These are phyloP conservation scores for Eutrema heterophyllum DNA, from an alignment of 345 rosid species.

Conservation along the genomic window DNA sequence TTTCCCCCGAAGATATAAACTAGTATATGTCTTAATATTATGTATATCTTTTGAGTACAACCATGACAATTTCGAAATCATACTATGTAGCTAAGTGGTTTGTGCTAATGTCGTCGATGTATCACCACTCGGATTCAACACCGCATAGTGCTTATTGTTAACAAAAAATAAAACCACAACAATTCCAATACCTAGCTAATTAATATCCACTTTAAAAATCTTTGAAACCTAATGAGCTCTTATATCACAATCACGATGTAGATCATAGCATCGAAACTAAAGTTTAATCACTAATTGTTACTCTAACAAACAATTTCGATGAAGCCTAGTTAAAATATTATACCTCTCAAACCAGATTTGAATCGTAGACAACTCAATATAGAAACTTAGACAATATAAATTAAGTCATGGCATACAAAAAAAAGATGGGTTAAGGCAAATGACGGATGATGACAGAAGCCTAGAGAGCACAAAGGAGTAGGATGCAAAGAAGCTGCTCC, in stretches of 20 bases:
- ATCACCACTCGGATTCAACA: no score
- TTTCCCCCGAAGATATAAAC: neutral
- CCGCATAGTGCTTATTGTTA: neutral
- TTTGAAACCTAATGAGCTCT: neutral
- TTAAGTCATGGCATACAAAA: neutral
- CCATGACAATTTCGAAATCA: neutral
- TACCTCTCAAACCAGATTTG: neutral
- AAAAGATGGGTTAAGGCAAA: slow-evolving; percentile 19
- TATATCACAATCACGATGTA: neutral
- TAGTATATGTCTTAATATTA: neutral
- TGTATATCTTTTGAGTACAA: neutral
- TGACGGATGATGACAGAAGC: slow-evolving; percentile 69
- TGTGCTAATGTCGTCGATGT: no score
- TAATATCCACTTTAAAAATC: neutral
- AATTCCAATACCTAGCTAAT: neutral
- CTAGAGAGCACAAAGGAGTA: slow-evolving; percentile 79
- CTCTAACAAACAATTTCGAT: neutral
- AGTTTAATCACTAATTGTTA: neutral
- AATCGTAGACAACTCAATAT: neutral
- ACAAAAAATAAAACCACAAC: neutral
- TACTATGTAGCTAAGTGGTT: no score
- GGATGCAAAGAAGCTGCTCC: slow-evolving; percentile 31
- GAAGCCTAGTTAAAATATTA: neutral
- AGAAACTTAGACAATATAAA: neutral
- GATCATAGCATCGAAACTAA: neutral